A percentile compares a stretch with the other conserved stretches of the same genome.
These are phyloP conservation scores for Chrysosporium keratinophilum DNA, from an alignment of 2,329 filamentous ascomycete species.

Conservation along the genomic window DNA sequence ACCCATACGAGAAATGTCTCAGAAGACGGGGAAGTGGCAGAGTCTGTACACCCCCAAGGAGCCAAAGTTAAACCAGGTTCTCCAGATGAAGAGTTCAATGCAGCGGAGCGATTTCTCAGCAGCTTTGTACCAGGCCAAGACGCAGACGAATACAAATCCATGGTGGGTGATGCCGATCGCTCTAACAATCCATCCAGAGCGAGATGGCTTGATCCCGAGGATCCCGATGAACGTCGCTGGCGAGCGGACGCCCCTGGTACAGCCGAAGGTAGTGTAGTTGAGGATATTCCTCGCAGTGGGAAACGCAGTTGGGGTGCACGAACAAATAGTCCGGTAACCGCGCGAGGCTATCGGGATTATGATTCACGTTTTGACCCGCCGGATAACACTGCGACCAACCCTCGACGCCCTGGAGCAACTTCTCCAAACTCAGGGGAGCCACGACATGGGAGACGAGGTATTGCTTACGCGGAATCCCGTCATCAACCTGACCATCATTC, in stretches of 20 bases:
- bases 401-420: conserved; percentile 11
- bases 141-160: conserved; percentile 11
- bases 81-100: conserved; percentile 24
- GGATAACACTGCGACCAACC: conserved; percentile 8
- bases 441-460: conserved; percentile 16
- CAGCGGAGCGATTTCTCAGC: conserved; percentile 32
- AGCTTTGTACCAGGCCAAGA: conserved; percentile 24
- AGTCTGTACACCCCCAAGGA: conserved; percentile 14
- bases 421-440: conserved; percentile 18
- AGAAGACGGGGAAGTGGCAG: conserved; percentile 31
- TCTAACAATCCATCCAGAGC: conserved; percentile 7
- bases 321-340: conserved; percentile 13
- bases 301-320: conserved; percentile 14
- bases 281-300: conserved; percentile 10
- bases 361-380: conserved; percentile 14
- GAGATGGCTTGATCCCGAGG: conserved; percentile 12
- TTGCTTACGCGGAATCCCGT: conserved; percentile 16
- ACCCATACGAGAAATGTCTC: conserved; percentile 22
- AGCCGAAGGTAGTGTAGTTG: conserved; percentile 13
- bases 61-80: conserved; percentile 1
- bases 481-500: conserved; percentile 12
- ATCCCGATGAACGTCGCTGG: conserved; percentile 16
- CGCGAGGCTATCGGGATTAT: conserved; percentile 16
- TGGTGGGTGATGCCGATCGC: conserved; percentile 8
- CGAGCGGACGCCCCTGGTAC: conserved; percentile 13